Evolutionary conservation across 192 early-diverging fungal species (phyloP), one percentile per base, ranked within the genome.

Genomic region (Coemansia sp.): DNA sequence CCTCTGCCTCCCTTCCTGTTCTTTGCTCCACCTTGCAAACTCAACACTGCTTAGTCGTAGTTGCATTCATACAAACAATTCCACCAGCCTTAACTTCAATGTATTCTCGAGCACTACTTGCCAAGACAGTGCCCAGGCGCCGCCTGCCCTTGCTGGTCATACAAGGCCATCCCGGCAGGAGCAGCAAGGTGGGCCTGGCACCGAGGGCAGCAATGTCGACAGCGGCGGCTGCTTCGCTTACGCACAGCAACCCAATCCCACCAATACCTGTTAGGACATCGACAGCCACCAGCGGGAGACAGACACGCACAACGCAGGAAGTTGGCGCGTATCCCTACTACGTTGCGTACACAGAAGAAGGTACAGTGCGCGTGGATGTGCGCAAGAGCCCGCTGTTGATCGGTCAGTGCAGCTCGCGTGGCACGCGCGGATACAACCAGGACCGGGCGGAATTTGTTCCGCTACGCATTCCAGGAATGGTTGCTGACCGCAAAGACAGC

Each of bases 301-400:
- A 23, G 9, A 22, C 44, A 10, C 65, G 50, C 32, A 7, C 49
- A 18, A 41, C 18, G 4, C 22, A 32, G 5, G n/a, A 38, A 22
- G 50, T 53, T 21, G 22, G 60, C 49, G 10, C 59, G 54, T 72
- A 62, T 30, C 76, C 76, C 31, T 78, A 72, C 67, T 78, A 78
- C 23, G 76, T 78, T 1, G 76, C 76, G 10, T 78, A 78, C 52
- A 73, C 76, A 0, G 76, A 69, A 21, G 76, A 73, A 21, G 76
- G 76, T 57, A 78, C 76, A 5, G 76, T 78, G 58, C 69, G 76
- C 2, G 76, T 78, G 3, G 76, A 78, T 47, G 70, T 78, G 54
- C 76, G 76, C 58, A 78, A 78, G 60, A 78, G 76, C 67, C 76
- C 76, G 10, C 70, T 73, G 70, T 70, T 78, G 0, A 52, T 78